Conservation (phyloP, 352 stramenopile genomes). For the Pythium monospermum region DNA sequence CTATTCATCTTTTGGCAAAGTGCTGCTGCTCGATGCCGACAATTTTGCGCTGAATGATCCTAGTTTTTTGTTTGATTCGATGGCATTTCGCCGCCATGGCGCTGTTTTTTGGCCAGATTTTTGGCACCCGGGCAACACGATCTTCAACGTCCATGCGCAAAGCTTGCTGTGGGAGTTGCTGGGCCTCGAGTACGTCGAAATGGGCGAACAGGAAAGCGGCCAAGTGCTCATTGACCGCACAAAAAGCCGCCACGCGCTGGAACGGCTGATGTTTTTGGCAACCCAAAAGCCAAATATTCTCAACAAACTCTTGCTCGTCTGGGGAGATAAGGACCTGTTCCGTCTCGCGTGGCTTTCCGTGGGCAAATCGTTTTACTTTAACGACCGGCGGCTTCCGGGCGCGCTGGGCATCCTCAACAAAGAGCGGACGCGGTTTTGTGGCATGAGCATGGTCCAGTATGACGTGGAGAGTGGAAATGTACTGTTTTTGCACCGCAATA, state of each 20-base stretch:
- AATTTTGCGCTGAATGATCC: slow-evolving; percentile 68
- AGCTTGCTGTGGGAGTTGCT: slow-evolving; percentile 67
- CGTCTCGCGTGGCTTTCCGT: slow-evolving; percentile 25
- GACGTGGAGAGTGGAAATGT: slow-evolving; percentile 11
- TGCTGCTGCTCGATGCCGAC: slow-evolving; percentile 73
- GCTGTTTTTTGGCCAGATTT: slow-evolving; percentile 83
- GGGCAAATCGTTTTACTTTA: slow-evolving; percentile 20
- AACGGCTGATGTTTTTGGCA: slow-evolving; percentile 57
- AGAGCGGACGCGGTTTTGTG: slow-evolving; percentile 12
- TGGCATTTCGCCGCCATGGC: slow-evolving; percentile 35
- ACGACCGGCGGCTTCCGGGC: slow-evolving; percentile 11
- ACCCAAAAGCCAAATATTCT: slow-evolving; percentile 31
- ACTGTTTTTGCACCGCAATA: slow-evolving; percentile 20
- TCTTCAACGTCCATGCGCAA: slow-evolving; percentile 70
- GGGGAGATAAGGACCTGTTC: slow-evolving; percentile 80
- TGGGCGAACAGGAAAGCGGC: slow-evolving; percentile 67
- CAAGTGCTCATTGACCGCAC: slow-evolving; percentile 59
- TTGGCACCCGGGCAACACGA: slow-evolving; percentile 58
- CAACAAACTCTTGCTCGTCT: slow-evolving; percentile 49
- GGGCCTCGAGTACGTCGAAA: slow-evolving; percentile 40
- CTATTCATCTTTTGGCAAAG: slow-evolving; percentile 66
- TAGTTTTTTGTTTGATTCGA: slow-evolving; percentile 56
- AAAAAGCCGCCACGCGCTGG: slow-evolving; percentile 34
- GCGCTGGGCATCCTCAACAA: slow-evolving; percentile 3
- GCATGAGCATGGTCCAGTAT: slow-evolving; percentile 23